Conservation (phyloP, 2,329 filamentous ascomycete genomes). For the Zymoseptoria tritici region DNA sequence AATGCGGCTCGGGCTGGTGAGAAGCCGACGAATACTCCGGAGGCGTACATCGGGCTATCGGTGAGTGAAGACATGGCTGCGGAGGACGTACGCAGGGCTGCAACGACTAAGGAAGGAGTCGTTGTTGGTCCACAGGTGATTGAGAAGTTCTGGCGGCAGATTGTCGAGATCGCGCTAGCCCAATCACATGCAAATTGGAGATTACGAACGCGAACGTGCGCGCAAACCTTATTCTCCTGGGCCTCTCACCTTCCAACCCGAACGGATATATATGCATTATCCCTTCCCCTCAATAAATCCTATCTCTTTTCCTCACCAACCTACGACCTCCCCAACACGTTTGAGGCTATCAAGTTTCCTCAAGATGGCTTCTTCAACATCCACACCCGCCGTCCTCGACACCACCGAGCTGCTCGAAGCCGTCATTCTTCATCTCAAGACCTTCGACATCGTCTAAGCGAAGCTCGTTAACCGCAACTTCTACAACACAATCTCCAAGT, state of each 20-base stretch:
- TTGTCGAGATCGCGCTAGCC: neutral
- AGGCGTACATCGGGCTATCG: neutral
- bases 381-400: neutral
- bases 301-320: neutral
- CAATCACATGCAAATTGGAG: neutral
- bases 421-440: neutral
- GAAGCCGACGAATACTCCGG: neutral
- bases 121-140: neutral
- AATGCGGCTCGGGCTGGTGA: neutral
- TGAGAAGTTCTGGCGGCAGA: neutral
- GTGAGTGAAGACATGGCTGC: neutral
- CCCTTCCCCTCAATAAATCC: neutral
- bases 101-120: neutral
- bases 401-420: neutral
- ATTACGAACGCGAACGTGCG: neutral
- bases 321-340: neutral
- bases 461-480: neutral
- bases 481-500: neutral
- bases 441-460: neutral
- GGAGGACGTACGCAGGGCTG: neutral
- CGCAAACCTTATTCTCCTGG: neutral
- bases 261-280: neutral
- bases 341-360: neutral
- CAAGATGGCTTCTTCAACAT: neutral
- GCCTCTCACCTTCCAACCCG: too few species aligned